phyloP scores from a whole-genome alignment of 805 yeast species.

The Yamadazyma phyllophila region DNA sequence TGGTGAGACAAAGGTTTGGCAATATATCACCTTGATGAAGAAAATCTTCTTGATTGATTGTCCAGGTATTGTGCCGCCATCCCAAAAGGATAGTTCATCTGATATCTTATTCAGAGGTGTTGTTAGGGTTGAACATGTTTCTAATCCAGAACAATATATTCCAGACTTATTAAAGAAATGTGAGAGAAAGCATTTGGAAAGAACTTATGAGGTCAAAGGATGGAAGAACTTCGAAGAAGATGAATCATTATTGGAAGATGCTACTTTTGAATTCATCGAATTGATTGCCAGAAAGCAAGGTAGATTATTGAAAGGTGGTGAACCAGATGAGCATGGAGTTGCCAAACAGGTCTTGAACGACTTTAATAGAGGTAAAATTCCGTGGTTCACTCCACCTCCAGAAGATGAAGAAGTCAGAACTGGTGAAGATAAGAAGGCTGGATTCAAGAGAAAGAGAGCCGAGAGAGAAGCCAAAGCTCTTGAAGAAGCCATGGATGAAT shows the following conservation, averaged over 20 bases:
- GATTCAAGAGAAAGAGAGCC: slow-evolving; percentile 51
- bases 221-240: slow-evolving; percentile 59
- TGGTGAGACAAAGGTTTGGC: slow-evolving; percentile 99
- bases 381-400: slow-evolving; percentile 97
- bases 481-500: slow-evolving; percentile 20
- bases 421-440: slow-evolving; percentile 57
- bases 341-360: slow-evolving; percentile 89
- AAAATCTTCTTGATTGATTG: slow-evolving; percentile 93
- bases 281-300: slow-evolving; percentile 91
- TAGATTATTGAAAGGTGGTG: slow-evolving; percentile 92
- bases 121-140: slow-evolving; percentile 96
- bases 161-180: slow-evolving; percentile 84
- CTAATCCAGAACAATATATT: slow-evolving; percentile 92
- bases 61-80: slow-evolving; percentile 99
- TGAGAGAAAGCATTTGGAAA: slow-evolving; percentile 84
- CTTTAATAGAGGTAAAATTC: slow-evolving; percentile 95
- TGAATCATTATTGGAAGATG: slow-evolving; percentile 45
- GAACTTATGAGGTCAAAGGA: slow-evolving; percentile 92
- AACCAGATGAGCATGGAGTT: slow-evolving; percentile 93
- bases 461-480: slow-evolving; percentile 41
- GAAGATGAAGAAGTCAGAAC: slow-evolving; percentile 57
- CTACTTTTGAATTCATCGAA: slow-evolving; percentile 73
- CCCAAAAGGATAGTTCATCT: slow-evolving; percentile 81
- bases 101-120: slow-evolving; percentile 95
- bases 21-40: slow-evolving; percentile 95